Conservation (phyloP, 1,284 basidiomycete genomes). For the Ustilago lituana region DNA sequence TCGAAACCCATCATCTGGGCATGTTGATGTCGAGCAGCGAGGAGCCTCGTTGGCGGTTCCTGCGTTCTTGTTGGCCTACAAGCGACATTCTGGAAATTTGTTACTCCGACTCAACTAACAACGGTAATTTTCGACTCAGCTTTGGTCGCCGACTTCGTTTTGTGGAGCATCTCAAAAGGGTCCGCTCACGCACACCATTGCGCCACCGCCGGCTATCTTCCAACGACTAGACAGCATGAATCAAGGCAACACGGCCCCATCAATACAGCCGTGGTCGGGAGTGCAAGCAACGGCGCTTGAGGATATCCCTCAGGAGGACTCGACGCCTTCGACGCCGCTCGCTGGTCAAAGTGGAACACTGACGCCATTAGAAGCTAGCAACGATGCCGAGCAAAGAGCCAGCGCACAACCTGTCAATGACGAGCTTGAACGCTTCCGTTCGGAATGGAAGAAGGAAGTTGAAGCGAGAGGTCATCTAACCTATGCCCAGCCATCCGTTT, state of each 20-base stretch:
- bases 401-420: constrained; percentile 19
- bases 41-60: constrained; percentile 10
- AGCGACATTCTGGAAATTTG: constrained; percentile 12
- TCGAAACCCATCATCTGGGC: constrained; percentile 59
- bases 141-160: constrained; percentile 4
- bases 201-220: too few relatives aligned
- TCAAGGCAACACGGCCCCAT: constrained; percentile 9
- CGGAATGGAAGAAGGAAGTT: constrained; percentile 54
- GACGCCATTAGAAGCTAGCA: constrained; percentile 16
- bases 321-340: constrained; percentile 22
- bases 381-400: not conserved
- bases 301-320: constrained; percentile 2
- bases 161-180: constrained; percentile 7
- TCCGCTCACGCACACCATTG: constrained; percentile 10
- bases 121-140: constrained; percentile 3
- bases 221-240: constrained; percentile 8
- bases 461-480: constrained; percentile 19
- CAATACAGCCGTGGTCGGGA: constrained; percentile 8
- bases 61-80: constrained; percentile 13
- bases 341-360: constrained; percentile 21
- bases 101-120: not conserved
- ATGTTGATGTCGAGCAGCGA: constrained; percentile 59
- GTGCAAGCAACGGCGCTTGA: not conserved
- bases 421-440: constrained; percentile 49
- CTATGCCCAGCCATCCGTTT: constrained; percentile 15